Base-by-base conservation (phyloP, 176 grass and related monocot species). In the Triticum monococcum region DNA sequence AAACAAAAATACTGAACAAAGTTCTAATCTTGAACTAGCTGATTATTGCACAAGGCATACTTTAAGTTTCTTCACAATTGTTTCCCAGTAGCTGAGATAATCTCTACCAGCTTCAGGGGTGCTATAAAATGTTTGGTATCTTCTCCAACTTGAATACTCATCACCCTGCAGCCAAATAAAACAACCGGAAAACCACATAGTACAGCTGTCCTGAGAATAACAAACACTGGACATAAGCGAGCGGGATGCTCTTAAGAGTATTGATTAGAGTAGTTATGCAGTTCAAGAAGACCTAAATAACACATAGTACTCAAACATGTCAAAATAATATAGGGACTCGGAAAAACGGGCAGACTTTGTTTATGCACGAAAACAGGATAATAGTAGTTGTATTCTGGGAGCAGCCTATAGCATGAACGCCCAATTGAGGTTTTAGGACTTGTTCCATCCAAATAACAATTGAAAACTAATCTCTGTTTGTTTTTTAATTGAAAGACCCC, bases 31-130 rank as follows among this genome's bases (percentile, higher is more conserved):
- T 41, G 12, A 24, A 40, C 10, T 40, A 60, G 67, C 38, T 83
- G 24, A 61, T 41, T 13, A 25, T 18, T 4, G 50, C 35, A 73
- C 17, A 22, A 83, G 70, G 31, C 30, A 67, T 83, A 83, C 81
- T 56, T 40, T 61, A 20, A 83, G 11, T 61, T 83, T 3, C 16
- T 74, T 20, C 8, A 6, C 12, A 74, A 83, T 31, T 62, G 52
- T 45, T 83, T 83, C 24, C 37, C 52, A 83, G 54, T 73, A 83
- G 10, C 40, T 24, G 9, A 83, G 52, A 31, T 73, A 83, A 7
- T 83, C 81, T 22, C 68, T 24, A 83, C 74, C 52, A 43, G 38
- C 61, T 62, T 74, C 68, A 31, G 57, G 5, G 0, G 68, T 83
- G 35, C 13, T 25, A 41, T 43, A 83, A 22, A 16, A 37, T 16